These are phyloP conservation scores for Truncatella angustata DNA, from an alignment of 2,329 filamentous ascomycete genomes.

Conservation along the genomic window DNA sequence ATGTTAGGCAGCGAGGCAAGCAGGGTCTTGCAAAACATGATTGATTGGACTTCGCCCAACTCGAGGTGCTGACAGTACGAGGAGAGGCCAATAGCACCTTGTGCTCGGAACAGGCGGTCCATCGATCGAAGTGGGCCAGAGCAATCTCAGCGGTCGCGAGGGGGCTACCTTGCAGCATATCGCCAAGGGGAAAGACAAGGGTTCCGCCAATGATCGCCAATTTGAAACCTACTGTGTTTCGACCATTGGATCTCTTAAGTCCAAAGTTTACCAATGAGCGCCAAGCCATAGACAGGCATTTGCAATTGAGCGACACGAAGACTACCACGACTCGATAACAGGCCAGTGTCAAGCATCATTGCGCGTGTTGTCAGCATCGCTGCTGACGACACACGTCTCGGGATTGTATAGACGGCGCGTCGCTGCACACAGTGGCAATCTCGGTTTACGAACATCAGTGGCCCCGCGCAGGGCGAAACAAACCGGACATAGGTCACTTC, in stretches of 20 bases:
- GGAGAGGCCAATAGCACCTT: conserved; percentile 18
- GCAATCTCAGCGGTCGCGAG: background rate
- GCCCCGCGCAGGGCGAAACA: too few relatives aligned
- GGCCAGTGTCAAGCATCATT: background rate
- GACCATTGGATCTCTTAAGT: conserved; percentile 14
- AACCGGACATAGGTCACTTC: too few relatives aligned
- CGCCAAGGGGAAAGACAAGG: conserved; percentile 15
- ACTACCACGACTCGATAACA: background rate
- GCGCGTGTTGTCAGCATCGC: background rate
- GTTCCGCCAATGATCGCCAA: conserved; percentile 24
- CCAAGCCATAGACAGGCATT: background rate
- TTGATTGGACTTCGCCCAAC: conserved; percentile 20
- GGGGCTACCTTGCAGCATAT: background rate
- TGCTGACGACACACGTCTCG: background rate
- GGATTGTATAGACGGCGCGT: background rate
- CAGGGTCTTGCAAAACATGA: conserved; percentile 12
- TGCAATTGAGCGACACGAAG: background rate
- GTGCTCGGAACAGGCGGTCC: conserved; percentile 12
- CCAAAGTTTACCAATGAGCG: background rate
- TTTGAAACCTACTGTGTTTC: conserved; percentile 32
- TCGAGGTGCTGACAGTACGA: conserved; percentile 13
- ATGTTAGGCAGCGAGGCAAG: background rate
- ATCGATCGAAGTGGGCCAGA: background rate
- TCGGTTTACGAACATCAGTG: too few relatives aligned
- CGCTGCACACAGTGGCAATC: too few relatives aligned